phyloP scores from a whole-genome alignment of 1,139 yeast species.

The Suhomyces anneliseae region DNA sequence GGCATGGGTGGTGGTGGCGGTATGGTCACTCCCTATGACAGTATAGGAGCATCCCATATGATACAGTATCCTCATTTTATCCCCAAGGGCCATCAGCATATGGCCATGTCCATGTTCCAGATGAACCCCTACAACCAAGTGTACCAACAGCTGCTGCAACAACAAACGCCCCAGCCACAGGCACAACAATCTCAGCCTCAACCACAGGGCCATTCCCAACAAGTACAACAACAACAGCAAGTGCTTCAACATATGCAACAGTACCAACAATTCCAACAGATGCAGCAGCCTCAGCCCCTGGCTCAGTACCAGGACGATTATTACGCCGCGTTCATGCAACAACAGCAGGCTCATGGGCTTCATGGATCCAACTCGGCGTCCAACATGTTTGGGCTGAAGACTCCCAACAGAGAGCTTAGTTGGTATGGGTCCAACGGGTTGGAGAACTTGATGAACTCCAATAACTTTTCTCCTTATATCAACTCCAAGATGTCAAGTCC shows the following conservation, averaged over 20 bases:
- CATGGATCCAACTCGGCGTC: constrained; percentile 6
- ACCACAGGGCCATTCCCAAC: background rate
- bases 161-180: constrained; percentile 4
- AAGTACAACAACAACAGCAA: constrained; percentile 2
- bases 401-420: constrained; percentile 8
- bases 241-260: constrained; percentile 4
- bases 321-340: constrained; percentile 5
- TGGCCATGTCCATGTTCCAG: constrained; percentile 10
- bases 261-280: constrained; percentile 2
- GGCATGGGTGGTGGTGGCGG: background rate
- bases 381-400: constrained; percentile 9
- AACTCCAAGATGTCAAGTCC: constrained; percentile 7
- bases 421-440: constrained; percentile 7
- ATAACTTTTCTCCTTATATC: constrained; percentile 1
- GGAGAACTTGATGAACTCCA: constrained; percentile 4
- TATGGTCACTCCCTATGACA: constrained; percentile 1
- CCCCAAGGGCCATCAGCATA: constrained; percentile 8
- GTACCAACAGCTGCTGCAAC: constrained; percentile 5
- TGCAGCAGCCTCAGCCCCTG: background rate
- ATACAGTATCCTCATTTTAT: constrained; percentile 20
- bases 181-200: background rate
- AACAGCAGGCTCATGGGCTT: constrained; percentile 5
- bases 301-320: constrained; percentile 5
- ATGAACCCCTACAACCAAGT: constrained; percentile 9
- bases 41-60: constrained; percentile 6